Base-by-base conservation (phyloP, 2,329 filamentous ascomycete genomes). In the Aspergillus costaricaensis region DNA sequence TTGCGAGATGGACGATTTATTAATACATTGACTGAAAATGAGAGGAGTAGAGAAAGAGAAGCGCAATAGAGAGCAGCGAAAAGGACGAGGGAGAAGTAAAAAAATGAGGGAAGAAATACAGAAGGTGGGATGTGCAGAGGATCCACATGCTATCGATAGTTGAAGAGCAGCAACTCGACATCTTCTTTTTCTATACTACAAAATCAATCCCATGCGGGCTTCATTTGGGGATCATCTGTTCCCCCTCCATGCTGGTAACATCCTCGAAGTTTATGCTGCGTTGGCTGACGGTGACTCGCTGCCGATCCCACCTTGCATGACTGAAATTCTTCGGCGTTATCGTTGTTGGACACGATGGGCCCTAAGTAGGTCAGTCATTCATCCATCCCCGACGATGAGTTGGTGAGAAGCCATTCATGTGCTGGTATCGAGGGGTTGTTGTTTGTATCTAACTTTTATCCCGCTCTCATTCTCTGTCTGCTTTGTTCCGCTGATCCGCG, bases 241-340 rank as follows among this genome's bases (percentile, higher is more conserved):
- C 17, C 17, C 19, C 41, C 41, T 44, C 41, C 41, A 44, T 36
- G 5, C 32, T 36, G 30, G 30, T 14, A 23, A 36, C 12, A 36
- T 44, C 19, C 23, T 44, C 7, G 21, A 55, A 30, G 19, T 25
- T 44, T 41, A 44, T 51, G 67, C 63, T 70, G 67, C 55, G 68
- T 63, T 70, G 68, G 64, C 68, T 66, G 61, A 59, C 60, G 57
- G 56, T 63, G 58, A 69, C 66, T 70, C 62, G 68, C 62, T 65
- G 60, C 38, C 47, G 62, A 62, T 55, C 43, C 51, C 59, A 59
- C 57, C 61, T 61, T 62, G 54, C 60, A 60, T 66, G 60, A 15
- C 25, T 62, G 19, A 44, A 44, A 44, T 44, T 44, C 41, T 44
- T 49, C 52, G 36, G 57, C 43, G n/a, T 38, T 55, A 44, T 39